Base-by-base conservation (phyloP, 768 basidiomycete species). In the Boletales sp. region DNA sequence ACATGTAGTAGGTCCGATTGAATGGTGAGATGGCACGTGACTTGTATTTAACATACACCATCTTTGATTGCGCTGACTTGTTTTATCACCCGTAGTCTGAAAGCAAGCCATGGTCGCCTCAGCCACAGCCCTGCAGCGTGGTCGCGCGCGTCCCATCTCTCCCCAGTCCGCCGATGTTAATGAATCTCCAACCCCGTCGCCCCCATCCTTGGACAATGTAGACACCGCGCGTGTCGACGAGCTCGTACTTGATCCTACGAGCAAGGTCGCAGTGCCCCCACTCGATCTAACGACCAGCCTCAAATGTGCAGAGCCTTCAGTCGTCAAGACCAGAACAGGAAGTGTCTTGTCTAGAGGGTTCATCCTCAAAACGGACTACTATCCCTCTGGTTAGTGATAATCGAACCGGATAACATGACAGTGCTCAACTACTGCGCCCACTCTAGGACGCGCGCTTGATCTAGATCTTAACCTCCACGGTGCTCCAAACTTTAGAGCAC, bases 291-390 rank as follows among this genome's bases (percentile, higher is more conserved):
- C 84, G 68, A 71, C 72, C 43, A 76, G 74, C 53, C 74, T 90
- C 8, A 77, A 83, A 52, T 81, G 81, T 18, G 84, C 86, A 29
- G 85, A 79, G 43, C 74, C 83, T 1, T 83, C 84, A 2, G 77
- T 94, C 31, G 91, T 94, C 48, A 91, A 92, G 71, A 84, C 87
- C 7, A 77, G 92, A 50, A 74, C 77, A 0, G 92, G 92, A 15
- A 90, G 87, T 58, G 92, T 95, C 31, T 73, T 95, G 7, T 84
- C 87, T 4, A 72, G 92, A 54, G 90, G 93, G 0, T 91, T 94
- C 66, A 94, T 99, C 48, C 72, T 99, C 59, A 99, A 98, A 75
- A 94, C 93, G 15, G 94, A 97, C 71, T 77, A 86, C 65, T 86
- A 90, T 68, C 87, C 87, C 31, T 87, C 87, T 52, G 87, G 86